Evolutionary conservation across 1,139 yeast species (phyloP), one percentile per base, ranked within the genome.

Genomic region (Blastobotrys proliferans): DNA sequence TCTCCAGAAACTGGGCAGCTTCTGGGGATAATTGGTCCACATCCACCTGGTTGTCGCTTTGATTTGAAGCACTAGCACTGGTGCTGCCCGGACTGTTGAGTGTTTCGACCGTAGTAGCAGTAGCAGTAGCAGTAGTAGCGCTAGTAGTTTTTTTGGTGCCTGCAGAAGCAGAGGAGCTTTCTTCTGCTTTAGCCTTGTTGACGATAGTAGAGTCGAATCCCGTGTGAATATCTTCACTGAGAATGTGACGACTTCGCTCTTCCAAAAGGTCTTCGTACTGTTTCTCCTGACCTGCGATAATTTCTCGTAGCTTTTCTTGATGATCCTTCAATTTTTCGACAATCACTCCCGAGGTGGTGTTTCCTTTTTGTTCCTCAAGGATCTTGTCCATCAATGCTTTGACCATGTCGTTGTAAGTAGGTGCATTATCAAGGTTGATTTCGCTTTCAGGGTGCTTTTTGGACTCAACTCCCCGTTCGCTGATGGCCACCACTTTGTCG

Each of bases 161-260:
- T 6, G 51, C 40, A 6, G 51, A 35, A 16, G 50, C 34, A 3
- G 50, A 41, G 22, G 40, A 43, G 2, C 13, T 21, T 25, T 26
- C 3, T 3, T 46, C 44, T 13, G 45, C 67, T n/a, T 60, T 61
- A 29, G 68, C 69, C 55, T 78, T 81, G 62, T 86, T 87, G 61
- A 88, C 63, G 55, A 86, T 77, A 0, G 95, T 83, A 22, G 86
- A 76, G 59, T 90, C 95, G 69, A 87, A 92, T 0, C 97, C 98
- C n/a, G 94, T 87, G 53, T 80, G 94, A 31, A 88, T 74, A 62
- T 92, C 98, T 17, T 88, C 97, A 46, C 94, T 82, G 4, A 94
- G 80, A 51, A 92, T 90, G 58, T 86, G 83, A 47, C 70, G 62
- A 9, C 80, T 72, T 55, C 86, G 83, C 58, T 90, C 95, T 52